A percentile compares a stretch with the other conserved stretches of the same genome.
These are phyloP conservation scores for Climacium dendroides DNA, from an alignment of 225 moss, liverwort and hornwort species.

Conservation along the genomic window DNA sequence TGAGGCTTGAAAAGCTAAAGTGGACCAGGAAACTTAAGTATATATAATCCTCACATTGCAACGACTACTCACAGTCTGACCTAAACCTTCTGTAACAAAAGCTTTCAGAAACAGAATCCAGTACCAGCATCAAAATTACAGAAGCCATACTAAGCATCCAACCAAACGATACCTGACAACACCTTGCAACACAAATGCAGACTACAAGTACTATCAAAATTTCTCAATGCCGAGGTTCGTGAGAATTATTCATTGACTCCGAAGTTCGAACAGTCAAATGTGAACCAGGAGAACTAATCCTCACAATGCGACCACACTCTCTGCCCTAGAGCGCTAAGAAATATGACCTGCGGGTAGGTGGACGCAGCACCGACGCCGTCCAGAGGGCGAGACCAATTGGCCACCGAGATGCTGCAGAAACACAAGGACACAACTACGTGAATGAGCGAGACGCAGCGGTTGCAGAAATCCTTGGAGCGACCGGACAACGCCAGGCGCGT, in stretches of 20 bases:
- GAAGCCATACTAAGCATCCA: background rate
- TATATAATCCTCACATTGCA: background rate
- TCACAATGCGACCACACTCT: background rate
- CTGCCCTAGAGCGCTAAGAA: background rate
- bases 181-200: background rate
- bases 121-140: background rate
- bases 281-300: background rate
- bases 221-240: background rate
- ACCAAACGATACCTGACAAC: background rate
- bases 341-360: slow-evolving; percentile 44
- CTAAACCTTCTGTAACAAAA: background rate
- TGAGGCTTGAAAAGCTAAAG: background rate
- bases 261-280: background rate
- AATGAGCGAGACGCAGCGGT: slow-evolving; percentile 70
- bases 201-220: background rate
- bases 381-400: slow-evolving; percentile 67
- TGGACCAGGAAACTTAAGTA: background rate
- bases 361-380: slow-evolving; percentile 66
- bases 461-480: slow-evolving; percentile 74
- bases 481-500: slow-evolving; percentile 20
- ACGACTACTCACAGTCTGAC: background rate
- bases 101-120: background rate
- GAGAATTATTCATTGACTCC: background rate
- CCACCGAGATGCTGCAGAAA: slow-evolving; percentile 48
- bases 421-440: slow-evolving; percentile 59